Percentiles rank a stretch among this genome's conserved stretches.
Evolutionary conservation across 169 alveolate genomes (phyloP).

Genomic region (Plasmodium vivax): DNA sequence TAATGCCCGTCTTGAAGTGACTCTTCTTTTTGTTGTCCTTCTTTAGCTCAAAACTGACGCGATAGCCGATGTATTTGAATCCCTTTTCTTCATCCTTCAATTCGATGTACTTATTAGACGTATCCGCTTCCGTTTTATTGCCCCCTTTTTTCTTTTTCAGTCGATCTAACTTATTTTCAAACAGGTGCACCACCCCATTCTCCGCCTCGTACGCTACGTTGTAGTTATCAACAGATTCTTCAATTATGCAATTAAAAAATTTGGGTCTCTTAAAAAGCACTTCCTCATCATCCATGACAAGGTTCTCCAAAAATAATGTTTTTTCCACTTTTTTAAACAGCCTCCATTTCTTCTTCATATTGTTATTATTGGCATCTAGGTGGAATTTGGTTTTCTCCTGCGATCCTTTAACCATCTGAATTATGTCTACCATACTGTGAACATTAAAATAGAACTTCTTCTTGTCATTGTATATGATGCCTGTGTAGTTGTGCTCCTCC

Average conservation of each 20-base stretch:
- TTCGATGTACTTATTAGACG: constrained; percentile 41
- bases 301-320: constrained; percentile 42
- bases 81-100: constrained; percentile 72
- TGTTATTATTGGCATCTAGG: constrained; percentile 43
- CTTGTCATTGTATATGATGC: constrained; percentile 50
- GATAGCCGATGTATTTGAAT: constrained; percentile 66
- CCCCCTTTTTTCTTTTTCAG: constrained; percentile 7
- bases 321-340: constrained; percentile 52
- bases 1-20: constrained; percentile 45
- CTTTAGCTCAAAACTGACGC: constrained; percentile 70
- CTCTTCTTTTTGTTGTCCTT: constrained; percentile 65
- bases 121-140: constrained; percentile 12
- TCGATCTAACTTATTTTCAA: constrained; percentile 34
- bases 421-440: constrained; percentile 29
- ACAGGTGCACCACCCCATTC: constrained; percentile 11
- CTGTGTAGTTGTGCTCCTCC: constrained; percentile 42
- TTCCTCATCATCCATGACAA: constrained; percentile 50
- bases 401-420: constrained; percentile 41
- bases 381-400: constrained; percentile 33
- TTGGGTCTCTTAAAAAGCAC: constrained; percentile 60
- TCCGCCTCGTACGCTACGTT: constrained; percentile 34
- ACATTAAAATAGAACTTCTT: constrained; percentile 38
- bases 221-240: constrained; percentile 23
- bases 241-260: constrained; percentile 68
- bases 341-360: constrained; percentile 54